Evolutionary conservation across 768 basidiomycete genomes (phyloP), one percentile per base, ranked within the genome.

Genomic region (Suillus clintonianus): DNA sequence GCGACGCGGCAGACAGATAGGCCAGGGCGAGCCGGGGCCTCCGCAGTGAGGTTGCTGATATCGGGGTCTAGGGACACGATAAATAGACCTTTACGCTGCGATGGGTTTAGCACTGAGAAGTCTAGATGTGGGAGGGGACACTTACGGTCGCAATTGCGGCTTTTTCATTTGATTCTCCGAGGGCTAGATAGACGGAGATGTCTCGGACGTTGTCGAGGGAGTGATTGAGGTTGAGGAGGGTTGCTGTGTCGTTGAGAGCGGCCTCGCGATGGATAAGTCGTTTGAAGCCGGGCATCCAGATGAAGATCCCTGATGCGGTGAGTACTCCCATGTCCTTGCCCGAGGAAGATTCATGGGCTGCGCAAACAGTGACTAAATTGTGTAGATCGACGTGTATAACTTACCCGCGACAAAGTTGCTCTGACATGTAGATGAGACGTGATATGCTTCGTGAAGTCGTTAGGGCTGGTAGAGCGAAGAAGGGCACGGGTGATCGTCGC

Each of bases 101-200:
- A 34, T 62, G 2, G 3, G 11, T n/a, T 61, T 27, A 22, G 42
- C 42, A 6, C 7, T 5, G 19, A 24, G 19, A 4, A 22, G 36
- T 43, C 3, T 2, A 17, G 15, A 11, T 22, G 32, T 19, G 19
- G 11, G 62, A 65, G 7, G 19, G 10, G 51, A 17, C 15, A 74
- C 80, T 17, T 56, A 86, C 86, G 19, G 83, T 86, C 36, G 80
- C 84, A 22, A 83, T 77, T 4, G 77, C 82, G 1, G 86, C 73
- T 61, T 82, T 72, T 17, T 74, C 77, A 48, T 81, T 70, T 53
- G 41, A 60, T n/a, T 63, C 60, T 27, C 83, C 82, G 39, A 82
- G 81, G 9, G 85, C 81, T 4, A 87, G 76, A 71, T 87, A 87
- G 45, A 76, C 71, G 0, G 85, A 81, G 11, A 75, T 66, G 7